Evolutionary conservation across 139 green algal genomes (phyloP), one percentile per base, ranked within the genome.

Genomic region (Desmodesmus armatus): DNA sequence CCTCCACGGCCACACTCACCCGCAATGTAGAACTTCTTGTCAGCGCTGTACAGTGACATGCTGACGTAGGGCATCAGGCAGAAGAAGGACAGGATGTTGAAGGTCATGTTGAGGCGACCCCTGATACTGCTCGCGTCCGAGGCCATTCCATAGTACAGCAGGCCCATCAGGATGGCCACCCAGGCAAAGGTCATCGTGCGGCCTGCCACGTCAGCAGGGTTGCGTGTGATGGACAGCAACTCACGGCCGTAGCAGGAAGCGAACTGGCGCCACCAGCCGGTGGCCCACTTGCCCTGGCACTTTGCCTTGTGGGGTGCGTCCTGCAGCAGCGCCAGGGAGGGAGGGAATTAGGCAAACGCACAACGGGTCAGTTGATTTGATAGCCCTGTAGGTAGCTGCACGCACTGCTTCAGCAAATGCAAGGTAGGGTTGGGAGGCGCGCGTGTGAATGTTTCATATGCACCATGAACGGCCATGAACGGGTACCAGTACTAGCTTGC

Each of bases 41-140:
- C 90, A 47, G 82, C 91, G 27, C 87, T 89, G 78, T 93, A 94
- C 37, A 94, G 88, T 65, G 78, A 90, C 87, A 95, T 93, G 86
- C 89, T 93, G 75, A 93, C 62, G 75, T 93, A 95, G 43, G 92
- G 92, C 67, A 94, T 90, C 29, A 95, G 88, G 74, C 91, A 87
- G 79, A 91, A 93, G 78, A 95, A 94, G 58, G 90, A 88, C 43
- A 92, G 62, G 77, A 86, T 71, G 29, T 86, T 87, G 80, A 93
- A 95, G 27, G 90, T 63, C 78, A 93, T 74, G 70, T 85, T 90
- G 41, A 91, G 43, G 21, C 87, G 86, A 17, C 80, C 80, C 40
- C 78, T 55, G 43, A 89, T 63, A 49, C 70, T 85, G 4, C n/a
- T 66, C 3, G 67, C 63, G 41, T 80, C 89, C 17, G 51, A 33